These are phyloP conservation scores for Malus asiatica DNA, from an alignment of 306 rosid species.

Conservation along the genomic window DNA sequence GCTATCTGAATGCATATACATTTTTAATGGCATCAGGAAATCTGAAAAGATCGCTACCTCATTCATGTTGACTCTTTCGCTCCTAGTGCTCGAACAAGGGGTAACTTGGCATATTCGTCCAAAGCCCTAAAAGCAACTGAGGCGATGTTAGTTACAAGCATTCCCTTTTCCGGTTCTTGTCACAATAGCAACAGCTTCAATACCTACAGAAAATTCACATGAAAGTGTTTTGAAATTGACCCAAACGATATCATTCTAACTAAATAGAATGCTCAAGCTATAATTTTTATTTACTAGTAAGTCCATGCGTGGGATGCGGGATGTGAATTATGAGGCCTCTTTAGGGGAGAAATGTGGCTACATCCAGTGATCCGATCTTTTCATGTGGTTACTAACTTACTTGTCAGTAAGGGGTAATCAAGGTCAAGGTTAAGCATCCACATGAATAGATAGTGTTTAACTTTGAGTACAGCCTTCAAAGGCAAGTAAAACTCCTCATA, in stretches of 20 bases:
- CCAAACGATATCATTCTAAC: background rate
- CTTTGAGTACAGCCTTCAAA: background rate
- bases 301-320: background rate
- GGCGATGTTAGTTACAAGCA: background rate
- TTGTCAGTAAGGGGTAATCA: background rate
- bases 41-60: conserved; percentile 13
- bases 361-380: background rate
- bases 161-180: conserved; percentile 9
- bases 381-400: background rate
- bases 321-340: background rate
- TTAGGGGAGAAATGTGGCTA: background rate
- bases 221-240: background rate
- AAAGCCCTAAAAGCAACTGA: conserved; percentile 5
- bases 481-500: background rate
- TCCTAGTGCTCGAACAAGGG: conserved; percentile 13
- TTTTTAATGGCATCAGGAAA: conserved; percentile 17
- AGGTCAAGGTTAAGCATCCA: background rate
- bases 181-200: conserved; percentile 11
- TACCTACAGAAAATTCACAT: background rate
- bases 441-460: background rate
- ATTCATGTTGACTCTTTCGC: conserved; percentile 24
- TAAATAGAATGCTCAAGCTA: background rate
- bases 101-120: conserved; percentile 12
- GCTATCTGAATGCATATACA: conserved; percentile 44
- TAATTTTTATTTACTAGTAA: background rate